Base-by-base conservation (phyloP, 2,329 filamentous ascomycete species). In the Lasiodiplodia sp. region DNA sequence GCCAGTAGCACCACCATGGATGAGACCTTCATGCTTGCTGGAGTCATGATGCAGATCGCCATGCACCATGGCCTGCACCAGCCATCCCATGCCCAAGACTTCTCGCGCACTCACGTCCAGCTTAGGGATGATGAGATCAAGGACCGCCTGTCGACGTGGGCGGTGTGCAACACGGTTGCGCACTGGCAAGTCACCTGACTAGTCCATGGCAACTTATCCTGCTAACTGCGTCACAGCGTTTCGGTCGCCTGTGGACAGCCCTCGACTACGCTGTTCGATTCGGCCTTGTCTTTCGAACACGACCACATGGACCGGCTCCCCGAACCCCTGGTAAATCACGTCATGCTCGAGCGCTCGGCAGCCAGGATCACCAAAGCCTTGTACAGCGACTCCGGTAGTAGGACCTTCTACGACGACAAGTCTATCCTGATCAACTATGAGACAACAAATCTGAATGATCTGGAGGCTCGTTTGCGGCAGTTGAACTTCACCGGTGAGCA, bases 191-290 rank as follows among this genome's bases (percentile, higher is more conserved):
- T 73, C 10, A 21, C 25, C 62, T 21, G 47, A 52, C 28, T 25
- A 40, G 38, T 6, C n/a, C 37, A 34, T 3, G 6, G 37, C 25
- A 47, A 21, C 71, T 69, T 72, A 73, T 10, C 37, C 18, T 47
- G n/a, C 70, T 64, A 38, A 64, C 47, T 38, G 28, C 71, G 25
- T 72, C 67, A 40, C 68, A 90, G 89, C 68, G 88, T 94, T 53
- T 92, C 91, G n/a, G 95, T 92, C 4, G 92, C 92, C 23, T 93
- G 94, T 74, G 92, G 92, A 6, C 92, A 94, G 76, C 92, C 92
- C 8, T 91, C 92, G 5, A 92, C 91, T 56, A 93, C 89, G 64
- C 84, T 91, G 58, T 94, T 91, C 79, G 92, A 91, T 79, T 94
- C 88, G 87, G 94, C 89, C 2, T 83, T 91, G 70, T 77, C 79